Base-by-base conservation (phyloP, 176 grass and related monocot species). In the Guadua angustifolia region DNA sequence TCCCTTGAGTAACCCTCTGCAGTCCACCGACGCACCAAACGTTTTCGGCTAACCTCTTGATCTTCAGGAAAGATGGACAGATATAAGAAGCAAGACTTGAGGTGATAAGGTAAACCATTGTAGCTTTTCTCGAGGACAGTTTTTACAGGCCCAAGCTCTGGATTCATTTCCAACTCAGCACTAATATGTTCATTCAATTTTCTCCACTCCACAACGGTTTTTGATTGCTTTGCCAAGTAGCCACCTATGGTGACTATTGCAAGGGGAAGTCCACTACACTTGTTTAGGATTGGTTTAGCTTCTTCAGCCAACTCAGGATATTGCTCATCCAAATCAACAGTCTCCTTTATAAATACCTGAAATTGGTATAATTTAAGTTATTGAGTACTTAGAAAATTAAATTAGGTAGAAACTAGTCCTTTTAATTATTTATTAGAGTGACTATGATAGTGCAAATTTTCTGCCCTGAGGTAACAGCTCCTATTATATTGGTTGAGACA, bases 191-290 rank as follows among this genome's bases (percentile, higher is more conserved):
- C 69, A 74, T 85, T 39, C 44, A 89, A 8, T 51, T 51, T 73
- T 22, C 66, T 36, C 88, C 88, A 85, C 44, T 77, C 70, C 25
- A 1, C 6, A 16, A 21, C 85, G 2, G 13, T 85, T 69, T 76
- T 75, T 7, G 49, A 50, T 56, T 76, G 80, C 10, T 39, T 63
- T 0, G 79, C 60, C 0, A 86, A 33, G 15, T 71, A 55, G n/a
- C 83, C 83, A 4, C 70, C 88, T 8, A 90, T 66, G 14, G 39
- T 73, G 9, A 86, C 83, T 46, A 90, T 86, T 49, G 88, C 88
- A 21, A 90, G 42, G 0, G 88, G 88, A 6, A 83, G 46, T 17
- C 79, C 38, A n/a, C 17, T 42, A 11, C 79, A 90, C 10, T 75
- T 90, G 1, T 55, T 33, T 15, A 90, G 22, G 12, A 90, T 74